A percentile compares a stretch with the other conserved stretches of the same genome.
These are phyloP conservation scores for Taxillus chinensis DNA, from an alignment of 164 flowering plant species.

Conservation along the genomic window DNA sequence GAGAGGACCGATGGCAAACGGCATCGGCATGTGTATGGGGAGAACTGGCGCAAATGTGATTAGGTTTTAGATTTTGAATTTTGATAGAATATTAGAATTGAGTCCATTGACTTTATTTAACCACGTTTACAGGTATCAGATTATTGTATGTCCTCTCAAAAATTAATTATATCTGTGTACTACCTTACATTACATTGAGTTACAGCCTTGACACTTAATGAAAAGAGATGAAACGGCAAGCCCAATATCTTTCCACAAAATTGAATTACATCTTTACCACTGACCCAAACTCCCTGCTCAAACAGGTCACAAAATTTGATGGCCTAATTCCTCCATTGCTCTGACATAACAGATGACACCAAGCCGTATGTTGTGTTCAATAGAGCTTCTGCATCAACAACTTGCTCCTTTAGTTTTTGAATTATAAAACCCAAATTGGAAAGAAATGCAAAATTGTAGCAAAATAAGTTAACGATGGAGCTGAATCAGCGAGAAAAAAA, in stretches of 20 bases:
- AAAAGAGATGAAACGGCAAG: not conserved
- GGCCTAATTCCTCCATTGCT: constrained; percentile 51
- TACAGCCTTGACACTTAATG: not conserved
- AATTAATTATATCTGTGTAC: too few species aligned
- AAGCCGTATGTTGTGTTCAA: constrained; percentile 59
- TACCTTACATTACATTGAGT: constrained; percentile 1
- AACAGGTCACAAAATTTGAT: constrained; percentile 41
- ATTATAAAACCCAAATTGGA: constrained; percentile 32
- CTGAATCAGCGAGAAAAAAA: too few species aligned
- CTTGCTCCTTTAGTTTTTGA: constrained; percentile 83
- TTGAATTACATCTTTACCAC: not conserved
- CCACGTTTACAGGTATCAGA: too few species aligned
- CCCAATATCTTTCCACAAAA: constrained; percentile 3
- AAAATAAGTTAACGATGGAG: too few species aligned
- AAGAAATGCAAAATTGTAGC: too few species aligned
- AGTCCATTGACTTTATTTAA: too few species aligned
- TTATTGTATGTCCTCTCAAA: too few species aligned
- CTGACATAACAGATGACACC: constrained; percentile 46
- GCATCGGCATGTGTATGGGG: too few species aligned
- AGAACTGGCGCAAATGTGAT: too few species aligned
- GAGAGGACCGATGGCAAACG: too few species aligned
- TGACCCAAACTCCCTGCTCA: constrained; percentile 28
- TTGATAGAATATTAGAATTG: too few species aligned
- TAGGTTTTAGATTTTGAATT: too few species aligned
- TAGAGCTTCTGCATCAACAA: constrained; percentile 91